Conservation (phyloP, 257 asterid species). For the Voacanga thouarsii region DNA sequence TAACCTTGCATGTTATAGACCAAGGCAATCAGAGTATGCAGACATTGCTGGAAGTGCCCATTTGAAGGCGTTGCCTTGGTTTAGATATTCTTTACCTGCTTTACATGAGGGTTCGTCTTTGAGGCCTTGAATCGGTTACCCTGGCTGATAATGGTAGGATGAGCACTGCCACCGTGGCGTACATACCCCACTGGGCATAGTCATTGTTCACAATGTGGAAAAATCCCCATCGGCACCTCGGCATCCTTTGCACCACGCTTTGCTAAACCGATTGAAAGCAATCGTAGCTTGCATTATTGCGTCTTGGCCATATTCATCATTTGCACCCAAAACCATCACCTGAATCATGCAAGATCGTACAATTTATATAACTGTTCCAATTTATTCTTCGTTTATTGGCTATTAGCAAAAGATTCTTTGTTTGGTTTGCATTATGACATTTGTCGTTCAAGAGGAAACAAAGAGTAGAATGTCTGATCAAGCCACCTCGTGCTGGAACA, state of each 20-base stretch:
- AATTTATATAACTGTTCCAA: background rate
- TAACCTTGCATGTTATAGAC: background rate
- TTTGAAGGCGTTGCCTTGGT: background rate
- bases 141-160: conserved; percentile 20
- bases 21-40: no score
- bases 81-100: background rate
- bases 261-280: conserved; percentile 69
- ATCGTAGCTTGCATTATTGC: conserved; percentile 71
- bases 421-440: background rate
- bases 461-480: conserved; percentile 51
- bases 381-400: background rate
- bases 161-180: conserved; percentile 19
- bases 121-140: conserved; percentile 17
- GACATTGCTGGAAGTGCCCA: no score
- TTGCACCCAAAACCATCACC: conserved; percentile 84
- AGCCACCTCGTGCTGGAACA: conserved; percentile 43
- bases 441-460: background rate
- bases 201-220: conserved; percentile 20
- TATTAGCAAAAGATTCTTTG: background rate
- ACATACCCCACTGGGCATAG: conserved; percentile 18
- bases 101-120: background rate
- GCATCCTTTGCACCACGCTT: conserved; percentile 81
- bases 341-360: background rate
- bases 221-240: conserved; percentile 23
- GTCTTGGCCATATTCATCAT: conserved; percentile 44